phyloP scores from a whole-genome alignment of 176 grass and related monocot species.

The barley (Hordeum vulgare) region DNA sequence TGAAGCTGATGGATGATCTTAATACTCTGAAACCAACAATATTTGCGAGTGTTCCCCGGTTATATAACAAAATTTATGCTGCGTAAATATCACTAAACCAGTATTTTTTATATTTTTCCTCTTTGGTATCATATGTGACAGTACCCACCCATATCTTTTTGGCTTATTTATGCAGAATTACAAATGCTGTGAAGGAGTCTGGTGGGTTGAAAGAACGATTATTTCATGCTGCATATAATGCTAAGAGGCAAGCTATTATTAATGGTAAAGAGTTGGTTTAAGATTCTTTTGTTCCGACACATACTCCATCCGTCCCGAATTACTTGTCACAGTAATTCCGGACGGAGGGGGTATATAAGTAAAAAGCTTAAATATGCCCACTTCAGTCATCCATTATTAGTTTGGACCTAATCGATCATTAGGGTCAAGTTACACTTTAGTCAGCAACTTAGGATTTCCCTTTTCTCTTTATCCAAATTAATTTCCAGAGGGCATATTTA shows the following conservation, averaged over 20 bases:
- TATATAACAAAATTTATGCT: conserved; percentile 88
- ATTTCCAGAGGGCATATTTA: not conserved
- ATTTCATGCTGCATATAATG: conserved; percentile 49
- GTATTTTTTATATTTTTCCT: not conserved
- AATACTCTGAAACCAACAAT: conserved; percentile 77
- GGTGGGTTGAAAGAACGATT: conserved; percentile 58
- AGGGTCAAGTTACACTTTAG: not conserved
- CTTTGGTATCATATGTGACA: conserved; percentile 4
- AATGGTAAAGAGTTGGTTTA: conserved; percentile 41
- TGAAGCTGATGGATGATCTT: conserved; percentile 96
- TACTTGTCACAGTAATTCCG: no score
- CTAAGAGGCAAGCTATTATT: conserved; percentile 56
- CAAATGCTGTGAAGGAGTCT: conserved; percentile 81
- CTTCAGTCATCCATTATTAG: not conserved
- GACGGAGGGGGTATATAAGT: not conserved
- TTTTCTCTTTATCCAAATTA: not conserved
- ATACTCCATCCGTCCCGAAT: no score
- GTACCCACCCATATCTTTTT: not conserved
- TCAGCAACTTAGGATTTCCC: not conserved
- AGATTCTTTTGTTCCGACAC: not conserved
- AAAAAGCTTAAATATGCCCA: not conserved
- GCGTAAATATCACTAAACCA: conserved; percentile 47
- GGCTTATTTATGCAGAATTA: conserved; percentile 47
- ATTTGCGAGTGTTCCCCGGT: conserved; percentile 73
- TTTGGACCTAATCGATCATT: not conserved